Evolutionary conservation across 495 filamentous ascomycete genomes (phyloP), one percentile per base, ranked within the genome.

Genomic region (Penicillium fimorum): DNA sequence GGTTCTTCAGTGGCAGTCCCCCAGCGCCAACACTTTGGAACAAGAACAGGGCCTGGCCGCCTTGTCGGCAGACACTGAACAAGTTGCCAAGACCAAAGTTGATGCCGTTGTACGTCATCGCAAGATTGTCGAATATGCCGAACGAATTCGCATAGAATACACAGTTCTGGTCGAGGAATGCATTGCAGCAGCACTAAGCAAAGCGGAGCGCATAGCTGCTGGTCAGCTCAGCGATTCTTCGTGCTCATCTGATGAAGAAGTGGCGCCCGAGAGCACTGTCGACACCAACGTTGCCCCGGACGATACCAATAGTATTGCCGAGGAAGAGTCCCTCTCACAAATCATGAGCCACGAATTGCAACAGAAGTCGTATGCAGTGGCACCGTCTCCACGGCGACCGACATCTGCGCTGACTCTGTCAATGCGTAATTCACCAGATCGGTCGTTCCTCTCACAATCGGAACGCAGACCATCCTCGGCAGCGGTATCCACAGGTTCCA

Each of bases 1-100:
- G 70, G 92, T 98, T 29, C 63, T 94, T 55, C 90, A 96, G 67
- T 98, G 94, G 94, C 89, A 93, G 64, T 95, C 92, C 4, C 95
- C 94, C 6, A 87, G 89, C 60, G 87, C 89, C 20, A 91, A 90
- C 63, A 93, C 91, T 2, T 73, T 95, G n/a, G 95, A 97, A 41
- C 89, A 96, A 66, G 95, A 96, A 63, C 91, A 92, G 64, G 94
- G 95, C 1, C 79, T 98, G 18, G 86, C 90, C n/a, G 71, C 88
- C 41, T 77, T 98, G 42, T 94, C 90, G 62, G 82, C 87, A 12
- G 95, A 98, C 63, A 97, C 92, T 1, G 90, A 94, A 61, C 83
- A 78, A 51, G 79, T 91, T 20, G 85, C 92, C 17, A 87, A 82
- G 62, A 82, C 89, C 17, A 98, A 97, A 70, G 90, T 97, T 5